Conservation (phyloP, 108 stramenopile genomes). For the Aureococcus anophagefferens region DNA sequence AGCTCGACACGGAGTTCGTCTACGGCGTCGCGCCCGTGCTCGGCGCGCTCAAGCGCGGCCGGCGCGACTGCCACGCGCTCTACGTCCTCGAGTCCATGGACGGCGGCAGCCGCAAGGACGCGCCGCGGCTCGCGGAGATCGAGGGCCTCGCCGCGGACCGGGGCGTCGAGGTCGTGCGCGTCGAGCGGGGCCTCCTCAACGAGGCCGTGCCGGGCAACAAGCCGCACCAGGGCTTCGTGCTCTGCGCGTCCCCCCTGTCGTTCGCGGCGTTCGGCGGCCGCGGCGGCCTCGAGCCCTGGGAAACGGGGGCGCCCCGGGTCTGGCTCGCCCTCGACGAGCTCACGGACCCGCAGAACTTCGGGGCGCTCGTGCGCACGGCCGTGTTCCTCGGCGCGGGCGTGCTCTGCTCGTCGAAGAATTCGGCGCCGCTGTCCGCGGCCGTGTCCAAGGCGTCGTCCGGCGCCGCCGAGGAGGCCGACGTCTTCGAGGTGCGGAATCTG, state of each 20-base stretch:
- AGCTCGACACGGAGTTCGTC: neutral
- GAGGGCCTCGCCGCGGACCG: constrained; percentile 44
- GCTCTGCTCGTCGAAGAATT: constrained; percentile 72
- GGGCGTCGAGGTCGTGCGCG: constrained; percentile 46
- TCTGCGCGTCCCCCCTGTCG: constrained; percentile 59
- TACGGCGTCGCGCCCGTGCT: neutral
- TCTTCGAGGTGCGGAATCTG: constrained; percentile 68
- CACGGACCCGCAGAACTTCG: constrained; percentile 84
- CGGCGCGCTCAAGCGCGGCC: neutral
- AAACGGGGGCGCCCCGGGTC: constrained; percentile 3
- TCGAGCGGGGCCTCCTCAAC: constrained; percentile 77
- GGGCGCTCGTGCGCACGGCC: constrained; percentile 64
- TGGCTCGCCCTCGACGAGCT: constrained; percentile 84
- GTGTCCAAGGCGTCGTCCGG: constrained; percentile 74
- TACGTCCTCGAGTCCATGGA: neutral
- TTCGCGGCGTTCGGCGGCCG: too few relatives aligned
- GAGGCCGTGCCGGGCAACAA: constrained; percentile 59
- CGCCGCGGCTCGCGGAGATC: constrained; percentile 41
- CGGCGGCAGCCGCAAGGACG: constrained; percentile 25
- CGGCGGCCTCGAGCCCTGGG: constrained; percentile 32
- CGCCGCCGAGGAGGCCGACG: constrained; percentile 58
- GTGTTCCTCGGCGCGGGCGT: constrained; percentile 69
- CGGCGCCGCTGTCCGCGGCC: constrained; percentile 64
- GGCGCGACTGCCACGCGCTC: neutral
- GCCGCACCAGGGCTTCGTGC: constrained; percentile 79